Percentiles rank a stretch among this genome's conserved stretches.
These are phyloP conservation scores for Groenewaldozyma tartarivorans DNA, from an alignment of 805 yeast genomes.

Conservation along the genomic window DNA sequence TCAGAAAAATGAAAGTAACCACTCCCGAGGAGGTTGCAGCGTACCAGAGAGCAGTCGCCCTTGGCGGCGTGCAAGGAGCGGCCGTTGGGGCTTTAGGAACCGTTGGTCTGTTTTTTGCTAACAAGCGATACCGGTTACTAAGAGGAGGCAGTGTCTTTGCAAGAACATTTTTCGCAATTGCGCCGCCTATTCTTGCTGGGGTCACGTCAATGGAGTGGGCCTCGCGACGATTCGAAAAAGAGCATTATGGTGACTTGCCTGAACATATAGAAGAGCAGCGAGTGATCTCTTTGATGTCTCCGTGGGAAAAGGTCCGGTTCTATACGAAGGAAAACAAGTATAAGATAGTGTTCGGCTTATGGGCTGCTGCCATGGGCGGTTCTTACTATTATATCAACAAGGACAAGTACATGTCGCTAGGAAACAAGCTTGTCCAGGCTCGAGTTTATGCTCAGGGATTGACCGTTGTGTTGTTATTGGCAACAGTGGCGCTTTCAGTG, in stretches of 20 bases:
- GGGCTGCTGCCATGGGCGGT: constrained; percentile 77
- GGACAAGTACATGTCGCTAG: constrained; percentile 62
- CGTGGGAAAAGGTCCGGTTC: constrained; percentile 21
- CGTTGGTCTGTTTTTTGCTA: constrained; percentile 42
- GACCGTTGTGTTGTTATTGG: constrained; percentile 61
- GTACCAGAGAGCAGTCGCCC: constrained; percentile 47
- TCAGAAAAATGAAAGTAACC: constrained; percentile 59
- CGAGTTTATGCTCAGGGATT: constrained; percentile 86
- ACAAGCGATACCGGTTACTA: constrained; percentile 27
- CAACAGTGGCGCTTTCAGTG: constrained; percentile 46
- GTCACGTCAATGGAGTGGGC: constrained; percentile 65
- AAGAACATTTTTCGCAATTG: constrained; percentile 52
- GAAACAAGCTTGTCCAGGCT: constrained; percentile 80
- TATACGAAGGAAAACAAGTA: constrained; percentile 48
- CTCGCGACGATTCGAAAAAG: constrained; percentile 55
- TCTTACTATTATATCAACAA: constrained; percentile 66
- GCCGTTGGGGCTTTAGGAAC: constrained; percentile 50
- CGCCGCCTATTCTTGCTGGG: constrained; percentile 55
- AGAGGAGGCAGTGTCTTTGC: constrained; percentile 21
- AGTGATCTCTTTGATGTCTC: not conserved
- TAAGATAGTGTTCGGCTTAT: constrained; percentile 52
- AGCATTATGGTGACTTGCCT: constrained; percentile 44
- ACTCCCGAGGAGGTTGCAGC: constrained; percentile 58
- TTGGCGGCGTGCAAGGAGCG: constrained; percentile 56
- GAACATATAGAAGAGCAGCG: constrained; percentile 32